phyloP scores from a whole-genome alignment of 139 green algal species.

The Chlorella ohadii region DNA sequence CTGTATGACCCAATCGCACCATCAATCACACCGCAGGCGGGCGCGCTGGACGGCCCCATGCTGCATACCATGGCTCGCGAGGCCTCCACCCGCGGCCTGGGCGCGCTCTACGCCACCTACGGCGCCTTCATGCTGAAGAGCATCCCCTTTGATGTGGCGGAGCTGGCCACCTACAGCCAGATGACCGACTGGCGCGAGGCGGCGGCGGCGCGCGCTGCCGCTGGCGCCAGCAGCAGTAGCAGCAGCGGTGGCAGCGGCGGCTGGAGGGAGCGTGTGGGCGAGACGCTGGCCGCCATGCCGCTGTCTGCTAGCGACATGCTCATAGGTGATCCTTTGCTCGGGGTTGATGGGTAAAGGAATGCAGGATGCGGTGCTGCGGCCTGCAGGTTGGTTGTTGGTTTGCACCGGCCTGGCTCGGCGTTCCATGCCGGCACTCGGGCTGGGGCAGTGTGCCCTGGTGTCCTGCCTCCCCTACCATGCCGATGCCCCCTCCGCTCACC shows the following conservation, averaged over 20 bases:
- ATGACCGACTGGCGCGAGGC: conserved; percentile 47
- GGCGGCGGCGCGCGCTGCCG: neutral
- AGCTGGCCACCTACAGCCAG: conserved; percentile 63
- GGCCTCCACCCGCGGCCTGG: conserved; percentile 39
- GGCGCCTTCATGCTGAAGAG: conserved; percentile 72
- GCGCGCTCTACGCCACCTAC: conserved; percentile 68
- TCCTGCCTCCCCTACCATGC: neutral
- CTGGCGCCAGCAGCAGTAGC: neutral
- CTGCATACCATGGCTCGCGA: conserved; percentile 58
- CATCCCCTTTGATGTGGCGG: conserved; percentile 72
- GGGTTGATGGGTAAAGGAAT: neutral
- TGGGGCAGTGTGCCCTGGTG: too few species aligned
- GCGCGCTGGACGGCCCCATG: conserved; percentile 50
- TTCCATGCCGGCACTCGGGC: too few species aligned
- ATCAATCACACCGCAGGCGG: too few species aligned
- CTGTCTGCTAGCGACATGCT: conserved; percentile 52
- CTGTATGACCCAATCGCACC: too few species aligned
- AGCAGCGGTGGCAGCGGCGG: too few species aligned
- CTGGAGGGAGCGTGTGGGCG: conserved; percentile 8
- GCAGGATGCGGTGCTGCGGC: neutral
- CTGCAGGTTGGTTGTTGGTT: too few species aligned
- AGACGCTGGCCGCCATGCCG: conserved; percentile 16
- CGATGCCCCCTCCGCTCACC: too few species aligned
- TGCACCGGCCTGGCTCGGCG: too few species aligned
- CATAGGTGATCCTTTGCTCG: conserved; percentile 43